Evolutionary conservation across 371 early-diverging fungal species (phyloP).

Genomic region (Dentiscutata heterogama): DNA sequence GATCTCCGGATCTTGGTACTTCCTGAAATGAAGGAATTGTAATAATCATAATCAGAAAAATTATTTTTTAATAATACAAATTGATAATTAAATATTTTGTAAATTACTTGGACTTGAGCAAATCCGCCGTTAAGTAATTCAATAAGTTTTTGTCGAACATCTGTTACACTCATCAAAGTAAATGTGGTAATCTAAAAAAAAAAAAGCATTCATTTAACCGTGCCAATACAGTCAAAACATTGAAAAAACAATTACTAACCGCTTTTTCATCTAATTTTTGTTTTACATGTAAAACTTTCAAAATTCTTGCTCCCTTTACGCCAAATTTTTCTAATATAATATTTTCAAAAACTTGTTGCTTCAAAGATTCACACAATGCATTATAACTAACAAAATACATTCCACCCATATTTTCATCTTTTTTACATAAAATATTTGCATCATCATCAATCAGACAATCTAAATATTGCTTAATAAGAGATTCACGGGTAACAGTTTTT

Average conservation of each 20-base stretch:
- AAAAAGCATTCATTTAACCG: not conserved
- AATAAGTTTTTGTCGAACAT: constrained; percentile 76
- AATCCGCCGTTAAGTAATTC: constrained; percentile 74
- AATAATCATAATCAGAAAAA: not conserved
- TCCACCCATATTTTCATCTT: constrained; percentile 80
- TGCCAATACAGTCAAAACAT: not conserved
- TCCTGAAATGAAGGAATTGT: constrained; percentile 60
- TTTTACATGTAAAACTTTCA: constrained; percentile 78
- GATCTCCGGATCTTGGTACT: constrained; percentile 88
- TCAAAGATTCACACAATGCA: constrained; percentile 67
- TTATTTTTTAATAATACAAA: not conserved
- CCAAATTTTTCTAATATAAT: constrained; percentile 82
- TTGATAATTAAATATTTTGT: not conserved
- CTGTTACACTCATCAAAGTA: constrained; percentile 81
- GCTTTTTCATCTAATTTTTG: constrained; percentile 89
- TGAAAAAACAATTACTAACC: constrained; percentile 48
- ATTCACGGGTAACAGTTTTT: constrained; percentile 58
- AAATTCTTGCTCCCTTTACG: constrained; percentile 74
- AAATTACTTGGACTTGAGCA: constrained; percentile 74
- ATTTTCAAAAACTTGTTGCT: constrained; percentile 70
- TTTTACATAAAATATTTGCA: constrained; percentile 71
- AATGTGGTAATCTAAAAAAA: constrained; percentile 68
- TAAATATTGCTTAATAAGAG: constrained; percentile 71
- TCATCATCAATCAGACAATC: constrained; percentile 65
- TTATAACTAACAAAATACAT: constrained; percentile 77